Evolutionary conservation across 805 yeast species (phyloP).

Genomic region (Suhomyces xylopsoci): DNA sequence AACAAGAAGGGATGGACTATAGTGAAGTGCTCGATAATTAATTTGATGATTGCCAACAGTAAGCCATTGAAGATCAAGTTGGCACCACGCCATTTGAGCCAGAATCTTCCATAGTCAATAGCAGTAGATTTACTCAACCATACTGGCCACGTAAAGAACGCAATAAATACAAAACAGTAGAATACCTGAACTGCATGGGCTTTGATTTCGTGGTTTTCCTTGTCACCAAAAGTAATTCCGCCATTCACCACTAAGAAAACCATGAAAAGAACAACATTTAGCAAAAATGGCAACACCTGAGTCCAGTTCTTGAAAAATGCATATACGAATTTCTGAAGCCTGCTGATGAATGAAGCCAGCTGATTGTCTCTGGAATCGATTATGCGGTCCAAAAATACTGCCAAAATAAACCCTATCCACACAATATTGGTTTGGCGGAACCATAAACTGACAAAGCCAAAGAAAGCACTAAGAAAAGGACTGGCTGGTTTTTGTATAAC

Average conservation of each 20-base stretch:
- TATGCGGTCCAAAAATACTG: conserved; percentile 50
- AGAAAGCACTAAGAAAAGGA: conserved; percentile 41
- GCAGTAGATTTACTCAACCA: conserved; percentile 55
- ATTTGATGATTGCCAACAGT: conserved; percentile 31
- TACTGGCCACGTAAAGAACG: conserved; percentile 67
- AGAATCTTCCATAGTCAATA: conserved; percentile 34
- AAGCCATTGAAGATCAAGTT: conserved; percentile 15
- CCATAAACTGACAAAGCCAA: conserved; percentile 62
- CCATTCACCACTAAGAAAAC: conserved; percentile 64
- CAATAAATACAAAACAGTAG: conserved; percentile 66
- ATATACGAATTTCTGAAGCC: conserved; percentile 12
- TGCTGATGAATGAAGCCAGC: conserved; percentile 15
- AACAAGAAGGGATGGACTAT: conserved; percentile 84
- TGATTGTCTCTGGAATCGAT: conserved; percentile 22
- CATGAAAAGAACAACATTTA: conserved; percentile 53
- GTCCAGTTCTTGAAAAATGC: conserved; percentile 17
- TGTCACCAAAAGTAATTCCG: conserved; percentile 90
- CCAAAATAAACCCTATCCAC: conserved; percentile 70
- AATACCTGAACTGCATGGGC: conserved; percentile 78
- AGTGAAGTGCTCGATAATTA: conserved; percentile 58
- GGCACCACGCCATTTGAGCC: conserved; percentile 19
- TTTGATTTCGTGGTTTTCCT: conserved; percentile 72
- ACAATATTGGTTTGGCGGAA: conserved; percentile 90
- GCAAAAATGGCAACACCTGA: conserved; percentile 45
- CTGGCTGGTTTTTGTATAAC: conserved; percentile 31